Base-by-base conservation (phyloP, 2,329 filamentous ascomycete genomes). In the Colletotrichum caudatum region DNA sequence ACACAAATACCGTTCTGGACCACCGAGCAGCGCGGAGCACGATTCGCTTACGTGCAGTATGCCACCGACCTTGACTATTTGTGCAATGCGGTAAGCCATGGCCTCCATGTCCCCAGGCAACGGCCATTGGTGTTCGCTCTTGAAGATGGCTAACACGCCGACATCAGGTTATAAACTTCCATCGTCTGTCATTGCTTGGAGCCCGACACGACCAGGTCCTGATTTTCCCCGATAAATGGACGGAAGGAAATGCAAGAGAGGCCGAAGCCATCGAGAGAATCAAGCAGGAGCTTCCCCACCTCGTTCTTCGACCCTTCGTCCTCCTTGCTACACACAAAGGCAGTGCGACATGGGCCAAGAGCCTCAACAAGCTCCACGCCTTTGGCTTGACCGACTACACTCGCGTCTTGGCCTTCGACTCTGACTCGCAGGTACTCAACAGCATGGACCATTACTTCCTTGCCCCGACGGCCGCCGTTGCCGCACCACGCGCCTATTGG, bases 401-500 rank as follows among this genome's bases (percentile, higher is more conserved):
- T 0, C 77, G 80, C 0, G 82, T 86, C 1, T 74, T 83, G 9
- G 88, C 90, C 58, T 78, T 85, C 0, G 84, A 93, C 78, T 91
- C 90, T 11, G 91, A 94, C 76, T 84, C 88, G 29, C 87, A 87
- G 1, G 81, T 94, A 3, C 84, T 92, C 5, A 83, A 90, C 71
- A 80, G 84, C 29, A 87, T 94, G 84, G 92, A 94, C 75, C 91
- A 93, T 66, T 84, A 94, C 0, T 94, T 94, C 80, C 85, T 91
- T 37, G 82, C 92, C 1, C 92, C 92, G 0, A 78, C 82, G 1
- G 85, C 87, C 1, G 82, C 87, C 1, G 85, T 92, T 5, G 91
- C 91, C 3, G 91, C 93, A 87, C 90, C 92, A 1, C 87, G 90
- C 41, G 92, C 92, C 11, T 93, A 94, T 78, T 94, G 92, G 92